Conservation (phyloP, 495 filamentous ascomycete genomes). For the Trichoderma erinaceum region DNA sequence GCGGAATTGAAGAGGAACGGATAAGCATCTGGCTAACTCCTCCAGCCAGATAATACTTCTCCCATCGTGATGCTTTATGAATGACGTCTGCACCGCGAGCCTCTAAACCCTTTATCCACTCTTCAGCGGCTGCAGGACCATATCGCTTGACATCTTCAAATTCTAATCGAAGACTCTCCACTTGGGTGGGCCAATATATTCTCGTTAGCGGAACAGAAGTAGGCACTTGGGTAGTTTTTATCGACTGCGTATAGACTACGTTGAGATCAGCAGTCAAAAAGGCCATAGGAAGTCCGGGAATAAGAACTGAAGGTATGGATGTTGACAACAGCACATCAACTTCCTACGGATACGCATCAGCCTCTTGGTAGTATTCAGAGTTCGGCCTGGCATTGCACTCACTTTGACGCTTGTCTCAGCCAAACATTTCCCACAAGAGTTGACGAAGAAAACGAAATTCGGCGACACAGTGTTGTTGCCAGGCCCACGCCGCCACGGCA, state of each 20-base stretch:
- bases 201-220: slow-evolving; percentile 51
- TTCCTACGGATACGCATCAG: slow-evolving; percentile 45
- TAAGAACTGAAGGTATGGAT: slow-evolving; percentile 49
- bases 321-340: slow-evolving; percentile 55
- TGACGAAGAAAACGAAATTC: slow-evolving; percentile 61
- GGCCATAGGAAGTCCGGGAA: slow-evolving; percentile 57
- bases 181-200: slow-evolving; percentile 52
- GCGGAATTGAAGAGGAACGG: not conserved
- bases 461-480: slow-evolving; percentile 44
- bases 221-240: slow-evolving; percentile 42
- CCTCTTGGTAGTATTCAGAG: slow-evolving; percentile 16
- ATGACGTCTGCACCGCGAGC: slow-evolving; percentile 49
- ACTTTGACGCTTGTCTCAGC: slow-evolving; percentile 53
- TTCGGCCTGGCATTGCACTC: slow-evolving; percentile 20
- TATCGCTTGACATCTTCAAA: slow-evolving; percentile 52
- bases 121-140: slow-evolving; percentile 55
- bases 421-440: slow-evolving; percentile 59
- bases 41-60: slow-evolving; percentile 57
- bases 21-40: slow-evolving; percentile 36
- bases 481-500: slow-evolving; percentile 47
- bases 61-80: slow-evolving; percentile 58
- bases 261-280: slow-evolving; percentile 53
- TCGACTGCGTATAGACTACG: slow-evolving; percentile 46
- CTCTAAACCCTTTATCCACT: slow-evolving; percentile 70
- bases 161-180: slow-evolving; percentile 48